Evolutionary conservation across 2,329 filamentous ascomycete species (phyloP).

Genomic region (Verticillium isaacii): DNA sequence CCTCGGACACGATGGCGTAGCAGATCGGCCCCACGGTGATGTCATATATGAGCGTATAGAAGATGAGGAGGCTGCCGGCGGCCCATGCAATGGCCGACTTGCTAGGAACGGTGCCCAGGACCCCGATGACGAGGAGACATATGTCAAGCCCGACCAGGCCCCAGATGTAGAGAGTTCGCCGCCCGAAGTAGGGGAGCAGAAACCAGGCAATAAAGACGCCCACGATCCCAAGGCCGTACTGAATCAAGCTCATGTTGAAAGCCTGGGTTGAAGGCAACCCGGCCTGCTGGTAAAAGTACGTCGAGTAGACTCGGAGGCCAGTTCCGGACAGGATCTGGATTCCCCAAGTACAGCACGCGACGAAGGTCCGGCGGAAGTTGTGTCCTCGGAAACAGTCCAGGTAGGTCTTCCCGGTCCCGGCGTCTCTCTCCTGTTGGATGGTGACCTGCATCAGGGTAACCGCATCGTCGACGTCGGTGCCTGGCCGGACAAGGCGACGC

Average conservation of each 20-base stretch:
- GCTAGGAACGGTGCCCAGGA: conserved; percentile 36
- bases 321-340: conserved; percentile 34
- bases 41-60: conserved; percentile 39
- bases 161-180: conserved; percentile 37
- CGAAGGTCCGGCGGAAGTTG: conserved; percentile 40
- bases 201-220: conserved; percentile 42
- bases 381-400: conserved; percentile 40
- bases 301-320: conserved; percentile 27
- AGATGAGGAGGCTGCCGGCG: conserved; percentile 39
- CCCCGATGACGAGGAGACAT: conserved; percentile 35
- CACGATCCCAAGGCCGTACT: conserved; percentile 37
- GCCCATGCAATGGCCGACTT: conserved; percentile 41
- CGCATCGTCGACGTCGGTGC: conserved; percentile 34
- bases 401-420: conserved; percentile 35
- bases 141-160: conserved; percentile 34
- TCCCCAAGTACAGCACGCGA: conserved; percentile 33
- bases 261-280: conserved; percentile 31
- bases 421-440: conserved; percentile 38
- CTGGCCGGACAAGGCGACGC: conserved; percentile 22
- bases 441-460: conserved; percentile 47
- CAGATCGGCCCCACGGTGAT: conserved; percentile 39
- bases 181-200: conserved; percentile 36
- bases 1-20: conserved; percentile 39
- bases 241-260: conserved; percentile 34
- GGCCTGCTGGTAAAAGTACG: conserved; percentile 38